Conservation (phyloP, 1,284 basidiomycete species). For the Microbotryum saponariae region DNA sequence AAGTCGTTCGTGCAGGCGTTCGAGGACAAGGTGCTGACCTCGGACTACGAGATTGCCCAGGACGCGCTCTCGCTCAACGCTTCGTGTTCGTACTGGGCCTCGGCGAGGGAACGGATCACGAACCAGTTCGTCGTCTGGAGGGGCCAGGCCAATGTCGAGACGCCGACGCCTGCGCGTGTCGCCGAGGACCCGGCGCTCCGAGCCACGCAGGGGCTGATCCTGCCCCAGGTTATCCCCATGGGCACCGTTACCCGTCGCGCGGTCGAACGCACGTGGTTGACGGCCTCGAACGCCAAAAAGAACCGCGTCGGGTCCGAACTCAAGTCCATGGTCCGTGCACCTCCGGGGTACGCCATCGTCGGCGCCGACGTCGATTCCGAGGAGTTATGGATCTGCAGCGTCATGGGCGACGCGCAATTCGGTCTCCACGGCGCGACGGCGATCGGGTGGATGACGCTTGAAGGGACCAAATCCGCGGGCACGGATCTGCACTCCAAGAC, state of each 20-base stretch:
- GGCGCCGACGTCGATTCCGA: constrained; percentile 98
- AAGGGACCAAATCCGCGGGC: constrained; percentile 92
- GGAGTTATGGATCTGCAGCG: constrained; percentile 97
- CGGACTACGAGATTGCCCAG: constrained; percentile 56
- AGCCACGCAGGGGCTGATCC: constrained; percentile 75
- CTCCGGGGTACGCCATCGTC: constrained; percentile 86
- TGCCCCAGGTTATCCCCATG: constrained; percentile 97
- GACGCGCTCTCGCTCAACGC: constrained; percentile 87
- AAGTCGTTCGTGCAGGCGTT: constrained; percentile 86
- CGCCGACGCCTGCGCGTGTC: constrained; percentile 13
- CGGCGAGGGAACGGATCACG: constrained; percentile 79
- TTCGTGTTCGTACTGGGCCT: constrained; percentile 97
- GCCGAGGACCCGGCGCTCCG: constrained; percentile 34
- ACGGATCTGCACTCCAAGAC: constrained; percentile 98
- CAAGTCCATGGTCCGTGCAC: constrained; percentile 93
- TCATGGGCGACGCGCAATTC: constrained; percentile 98
- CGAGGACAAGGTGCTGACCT: constrained; percentile 70
- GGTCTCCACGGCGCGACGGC: constrained; percentile 94
- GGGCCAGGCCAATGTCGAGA: constrained; percentile 34
- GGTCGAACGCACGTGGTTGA: constrained; percentile 97
- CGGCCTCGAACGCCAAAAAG: constrained; percentile 95
- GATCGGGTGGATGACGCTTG: constrained; percentile 99
- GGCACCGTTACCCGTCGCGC: constrained; percentile 95
- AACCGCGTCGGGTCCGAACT: constrained; percentile 96
- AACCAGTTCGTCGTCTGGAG: constrained; percentile 94